These are phyloP conservation scores for Candida anutae DNA, from an alignment of 1,139 yeast genomes.

Conservation along the genomic window DNA sequence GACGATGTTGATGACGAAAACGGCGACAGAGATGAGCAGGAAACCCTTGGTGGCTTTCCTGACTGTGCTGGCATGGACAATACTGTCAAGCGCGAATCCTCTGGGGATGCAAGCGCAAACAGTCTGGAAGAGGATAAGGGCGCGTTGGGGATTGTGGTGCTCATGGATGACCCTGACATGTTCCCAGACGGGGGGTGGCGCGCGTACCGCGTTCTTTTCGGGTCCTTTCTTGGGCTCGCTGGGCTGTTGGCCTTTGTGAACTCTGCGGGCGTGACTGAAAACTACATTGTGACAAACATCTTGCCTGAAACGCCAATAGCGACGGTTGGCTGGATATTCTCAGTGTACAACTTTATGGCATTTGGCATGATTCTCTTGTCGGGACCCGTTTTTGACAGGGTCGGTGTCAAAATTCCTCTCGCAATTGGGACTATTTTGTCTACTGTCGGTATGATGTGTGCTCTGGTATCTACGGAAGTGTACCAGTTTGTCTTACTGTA, in stretches of 20 bases:
- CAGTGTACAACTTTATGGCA: conserved; percentile 20
- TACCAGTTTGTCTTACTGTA: conserved; percentile 21
- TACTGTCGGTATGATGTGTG: conserved; percentile 16
- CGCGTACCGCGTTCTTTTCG: conserved; percentile 15
- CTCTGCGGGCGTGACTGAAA: conserved; percentile 21
- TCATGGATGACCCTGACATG: conserved; percentile 10
- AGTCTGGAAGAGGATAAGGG: too few relatives aligned
- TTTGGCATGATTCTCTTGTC: conserved; percentile 18
- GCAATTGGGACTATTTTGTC: conserved; percentile 11
- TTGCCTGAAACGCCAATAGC: conserved; percentile 13
- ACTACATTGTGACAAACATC: conserved; percentile 14
- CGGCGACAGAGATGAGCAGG: too few relatives aligned
- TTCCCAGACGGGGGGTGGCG: conserved; percentile 21
- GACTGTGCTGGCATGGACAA: too few relatives aligned
- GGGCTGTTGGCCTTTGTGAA: conserved; percentile 22
- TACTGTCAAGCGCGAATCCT: too few relatives aligned
- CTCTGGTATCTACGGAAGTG: conserved; percentile 13
- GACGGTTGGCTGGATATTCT: conserved; percentile 27
- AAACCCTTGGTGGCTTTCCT: too few relatives aligned
- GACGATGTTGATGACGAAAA: too few relatives aligned
- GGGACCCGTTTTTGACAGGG: conserved; percentile 20
- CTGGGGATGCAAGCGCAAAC: too few relatives aligned
- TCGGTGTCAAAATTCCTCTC: conserved; percentile 16
- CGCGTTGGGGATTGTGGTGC: too few relatives aligned
- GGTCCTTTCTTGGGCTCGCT: conserved; percentile 19